Conservation (phyloP, 192 early-diverging fungal species). For the Coemansia aciculifera region DNA sequence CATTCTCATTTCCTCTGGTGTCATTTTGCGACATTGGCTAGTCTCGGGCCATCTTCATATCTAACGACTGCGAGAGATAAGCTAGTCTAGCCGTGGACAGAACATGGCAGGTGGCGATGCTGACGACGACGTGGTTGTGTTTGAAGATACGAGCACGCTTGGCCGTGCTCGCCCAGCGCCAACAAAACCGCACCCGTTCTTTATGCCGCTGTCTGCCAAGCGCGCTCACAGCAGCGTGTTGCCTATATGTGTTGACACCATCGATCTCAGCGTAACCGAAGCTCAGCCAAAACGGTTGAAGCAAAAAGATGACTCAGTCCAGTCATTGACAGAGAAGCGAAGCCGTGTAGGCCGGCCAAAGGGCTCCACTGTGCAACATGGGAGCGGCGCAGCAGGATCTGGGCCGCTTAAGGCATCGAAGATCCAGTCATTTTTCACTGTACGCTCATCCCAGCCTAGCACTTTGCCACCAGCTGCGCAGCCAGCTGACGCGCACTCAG, state of each 20-base stretch:
- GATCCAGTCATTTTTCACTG: conserved; percentile 45
- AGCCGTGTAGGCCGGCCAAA: conserved; percentile 20
- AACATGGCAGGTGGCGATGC: background rate
- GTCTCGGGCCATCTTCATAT: background rate
- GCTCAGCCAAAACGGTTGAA: conserved; percentile 31
- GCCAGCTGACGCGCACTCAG: background rate
- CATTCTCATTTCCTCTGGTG: background rate
- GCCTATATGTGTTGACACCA: background rate
- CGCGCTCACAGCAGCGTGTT: conserved; percentile 14
- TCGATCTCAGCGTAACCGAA: background rate
- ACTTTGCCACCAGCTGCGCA: background rate
- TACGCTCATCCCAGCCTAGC: conserved; percentile 5
- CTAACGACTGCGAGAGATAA: background rate
- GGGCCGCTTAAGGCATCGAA: conserved; percentile 15
- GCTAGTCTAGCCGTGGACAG: background rate
- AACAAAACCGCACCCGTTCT: conserved; percentile 31
- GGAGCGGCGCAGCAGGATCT: background rate
- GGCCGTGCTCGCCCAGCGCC: background rate
- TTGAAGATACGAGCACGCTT: background rate
- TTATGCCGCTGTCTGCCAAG: conserved; percentile 30
- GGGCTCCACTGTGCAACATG: background rate
- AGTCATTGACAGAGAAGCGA: conserved; percentile 13
- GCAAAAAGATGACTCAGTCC: conserved; percentile 11
- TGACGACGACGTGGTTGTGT: background rate
- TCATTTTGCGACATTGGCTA: background rate